These are phyloP conservation scores for Salvia splendens DNA, from an alignment of 257 asterid genomes.

Conservation along the genomic window DNA sequence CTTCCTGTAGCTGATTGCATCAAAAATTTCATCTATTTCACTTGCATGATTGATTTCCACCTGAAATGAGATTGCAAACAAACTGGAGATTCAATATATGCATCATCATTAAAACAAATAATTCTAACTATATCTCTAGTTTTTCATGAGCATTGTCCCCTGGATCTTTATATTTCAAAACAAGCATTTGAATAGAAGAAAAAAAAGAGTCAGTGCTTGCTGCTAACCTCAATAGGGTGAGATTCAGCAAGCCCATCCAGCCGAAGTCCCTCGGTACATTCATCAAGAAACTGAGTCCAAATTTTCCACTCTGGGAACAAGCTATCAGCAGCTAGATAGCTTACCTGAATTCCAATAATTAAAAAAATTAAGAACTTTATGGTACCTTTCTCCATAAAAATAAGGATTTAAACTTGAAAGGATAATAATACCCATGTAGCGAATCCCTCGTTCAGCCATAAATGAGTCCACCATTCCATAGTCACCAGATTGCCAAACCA, in stretches of 20 bases:
- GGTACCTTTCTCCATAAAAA: constrained; percentile 3
- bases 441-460: constrained; percentile 95
- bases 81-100: constrained; percentile 26
- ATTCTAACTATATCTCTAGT: background rate
- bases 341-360: constrained; percentile 59
- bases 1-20: constrained; percentile 89
- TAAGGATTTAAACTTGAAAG: constrained; percentile 25
- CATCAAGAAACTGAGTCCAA: constrained; percentile 94
- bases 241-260: constrained; percentile 94
- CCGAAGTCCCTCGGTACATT: constrained; percentile 83
- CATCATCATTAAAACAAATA: constrained; percentile 1
- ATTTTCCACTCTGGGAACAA: constrained; percentile 94
- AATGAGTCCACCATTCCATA: constrained; percentile 99
- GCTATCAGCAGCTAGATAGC: constrained; percentile 84
- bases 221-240: constrained; percentile 83
- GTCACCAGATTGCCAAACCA: constrained; percentile 99
- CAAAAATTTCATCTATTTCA: constrained; percentile 96
- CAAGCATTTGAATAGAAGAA: background rate
- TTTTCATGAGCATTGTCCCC: background rate
- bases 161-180: background rate
- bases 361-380: constrained; percentile 25
- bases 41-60: constrained; percentile 84
- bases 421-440: constrained; percentile 83
- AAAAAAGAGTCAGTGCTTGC: background rate
- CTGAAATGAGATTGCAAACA: constrained; percentile 48